Evolutionary conservation across 305 asterid genomes (phyloP).

Genomic region (Fraxinus velutina): DNA sequence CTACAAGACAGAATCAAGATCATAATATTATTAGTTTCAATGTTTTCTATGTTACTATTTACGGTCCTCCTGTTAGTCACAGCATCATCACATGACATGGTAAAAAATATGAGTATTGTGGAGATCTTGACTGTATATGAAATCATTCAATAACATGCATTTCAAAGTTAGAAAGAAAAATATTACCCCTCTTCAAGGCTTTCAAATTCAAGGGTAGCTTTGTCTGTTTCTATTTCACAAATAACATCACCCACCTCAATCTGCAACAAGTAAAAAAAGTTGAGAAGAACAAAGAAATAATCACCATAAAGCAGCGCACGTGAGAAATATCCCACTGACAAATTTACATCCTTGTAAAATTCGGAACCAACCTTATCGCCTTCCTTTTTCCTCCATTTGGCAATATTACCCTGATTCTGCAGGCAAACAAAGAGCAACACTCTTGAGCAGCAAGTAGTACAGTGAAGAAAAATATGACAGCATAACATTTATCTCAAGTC

Average conservation of each 20-base stretch:
- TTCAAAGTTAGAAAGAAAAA: slow-evolving; percentile 18
- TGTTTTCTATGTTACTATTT: slow-evolving; percentile 9
- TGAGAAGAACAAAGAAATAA: slow-evolving; percentile 10
- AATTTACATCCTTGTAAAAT: slow-evolving; percentile 19
- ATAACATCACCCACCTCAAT: slow-evolving; percentile 87
- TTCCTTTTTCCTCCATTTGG: slow-evolving; percentile 81
- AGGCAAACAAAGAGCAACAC: slow-evolving; percentile 22
- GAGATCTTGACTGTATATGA: slow-evolving; percentile 18
- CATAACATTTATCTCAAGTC: slow-evolving; percentile 6
- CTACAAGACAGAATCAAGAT: background rate
- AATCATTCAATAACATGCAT: slow-evolving; percentile 22
- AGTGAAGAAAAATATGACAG: slow-evolving; percentile 17
- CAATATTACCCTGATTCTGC: slow-evolving; percentile 92
- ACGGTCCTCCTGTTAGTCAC: slow-evolving; percentile 17
- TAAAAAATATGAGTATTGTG: slow-evolving; percentile 8
- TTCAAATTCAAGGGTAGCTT: slow-evolving; percentile 93
- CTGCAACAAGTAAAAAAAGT: slow-evolving; percentile 50
- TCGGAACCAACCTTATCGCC: slow-evolving; percentile 79
- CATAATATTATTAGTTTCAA: slow-evolving; percentile 3
- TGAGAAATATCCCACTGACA: slow-evolving; percentile 9
- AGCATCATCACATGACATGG: background rate
- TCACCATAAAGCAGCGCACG: slow-evolving; percentile 20
- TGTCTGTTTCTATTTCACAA: slow-evolving; percentile 98
- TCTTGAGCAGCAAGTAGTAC: slow-evolving; percentile 24
- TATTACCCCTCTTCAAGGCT: slow-evolving; percentile 98